Percentiles rank a stretch among this genome's conserved stretches.
phyloP scores from a whole-genome alignment of 1,139 yeast genomes.

The Nakaseomyces glabratus region DNA sequence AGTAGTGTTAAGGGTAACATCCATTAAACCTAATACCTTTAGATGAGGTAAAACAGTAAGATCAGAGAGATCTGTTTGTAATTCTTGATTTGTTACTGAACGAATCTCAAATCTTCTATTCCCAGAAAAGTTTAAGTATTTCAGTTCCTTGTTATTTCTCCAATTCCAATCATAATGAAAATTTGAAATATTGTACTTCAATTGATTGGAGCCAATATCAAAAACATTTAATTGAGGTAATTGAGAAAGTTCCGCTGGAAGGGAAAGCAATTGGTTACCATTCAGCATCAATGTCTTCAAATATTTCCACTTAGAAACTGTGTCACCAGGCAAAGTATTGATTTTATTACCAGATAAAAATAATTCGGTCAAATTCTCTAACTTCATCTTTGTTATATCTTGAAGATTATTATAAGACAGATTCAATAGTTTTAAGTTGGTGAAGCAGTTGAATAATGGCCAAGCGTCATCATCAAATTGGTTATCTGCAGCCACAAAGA shows the following conservation, averaged over 20 bases:
- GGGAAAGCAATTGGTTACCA: slow-evolving; percentile 73
- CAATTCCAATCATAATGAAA: slow-evolving; percentile 98
- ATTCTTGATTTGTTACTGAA: slow-evolving; percentile 34
- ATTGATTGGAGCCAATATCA: slow-evolving; percentile 86
- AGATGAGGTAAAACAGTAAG: slow-evolving; percentile 65
- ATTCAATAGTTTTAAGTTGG: slow-evolving; percentile 56
- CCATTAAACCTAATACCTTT: slow-evolving; percentile 79
- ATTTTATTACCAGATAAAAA: slow-evolving; percentile 79
- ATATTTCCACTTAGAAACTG: slow-evolving; percentile 51
- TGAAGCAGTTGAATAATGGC: slow-evolving; percentile 53
- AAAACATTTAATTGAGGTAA: slow-evolving; percentile 55
- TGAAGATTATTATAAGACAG: slow-evolving; percentile 74
- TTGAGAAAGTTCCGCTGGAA: slow-evolving; percentile 84
- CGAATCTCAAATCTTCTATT: slow-evolving; percentile 81
- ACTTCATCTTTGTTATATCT: slow-evolving; percentile 60
- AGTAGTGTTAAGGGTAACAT: slow-evolving; percentile 79
- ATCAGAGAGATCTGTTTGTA: slow-evolving; percentile 52
- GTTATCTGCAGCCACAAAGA: slow-evolving; percentile 71
- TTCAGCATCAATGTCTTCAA: slow-evolving; percentile 62
- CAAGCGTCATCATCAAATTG: slow-evolving; percentile 72
- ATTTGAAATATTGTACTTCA: slow-evolving; percentile 86
- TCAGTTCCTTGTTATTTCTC: slow-evolving; percentile 73
- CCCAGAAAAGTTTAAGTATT: slow-evolving; percentile 82
- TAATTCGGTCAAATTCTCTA: slow-evolving; percentile 54
- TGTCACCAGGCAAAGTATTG: slow-evolving; percentile 76